Evolutionary conservation across 805 yeast species (phyloP).

Genomic region (Suhomyces pyralidae): DNA sequence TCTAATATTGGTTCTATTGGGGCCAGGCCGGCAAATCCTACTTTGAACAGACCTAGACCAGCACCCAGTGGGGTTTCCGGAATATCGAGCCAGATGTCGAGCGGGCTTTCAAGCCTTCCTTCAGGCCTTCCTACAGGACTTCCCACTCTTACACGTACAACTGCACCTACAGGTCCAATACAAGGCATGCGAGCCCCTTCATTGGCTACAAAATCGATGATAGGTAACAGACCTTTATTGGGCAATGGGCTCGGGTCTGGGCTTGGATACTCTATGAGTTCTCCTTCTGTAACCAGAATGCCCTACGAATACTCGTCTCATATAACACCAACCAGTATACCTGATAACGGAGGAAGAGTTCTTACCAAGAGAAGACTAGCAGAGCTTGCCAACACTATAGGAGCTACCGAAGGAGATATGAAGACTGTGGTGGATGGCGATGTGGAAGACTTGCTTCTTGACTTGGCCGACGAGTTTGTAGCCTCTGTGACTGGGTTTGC

Average conservation of each 20-base stretch:
- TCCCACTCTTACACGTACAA: not conserved
- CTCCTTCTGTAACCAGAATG: slow-evolving; percentile 3
- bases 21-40: not conserved
- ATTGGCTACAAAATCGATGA: not conserved
- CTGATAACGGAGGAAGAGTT: slow-evolving; percentile 27
- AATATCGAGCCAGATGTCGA: not conserved
- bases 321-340: slow-evolving; percentile 12
- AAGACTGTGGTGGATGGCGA: slow-evolving; percentile 26
- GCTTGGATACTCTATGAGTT: slow-evolving; percentile 2
- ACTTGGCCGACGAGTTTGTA: slow-evolving; percentile 28
- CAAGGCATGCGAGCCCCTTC: slow-evolving; percentile 3
- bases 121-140: not conserved
- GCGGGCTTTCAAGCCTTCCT: not conserved
- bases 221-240: not conserved
- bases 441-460: slow-evolving; percentile 26
- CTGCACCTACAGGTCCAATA: slow-evolving; percentile 1
- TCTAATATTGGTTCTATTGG: not conserved
- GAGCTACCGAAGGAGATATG: slow-evolving; percentile 29
- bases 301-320: slow-evolving; percentile 9
- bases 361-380: slow-evolving; percentile 25
- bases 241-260: slow-evolving; percentile 1
- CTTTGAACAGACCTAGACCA: not conserved
- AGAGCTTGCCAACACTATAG: slow-evolving; percentile 25
- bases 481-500: slow-evolving; percentile 27
- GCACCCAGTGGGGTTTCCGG: not conserved